phyloP scores from a whole-genome alignment of 805 yeast genomes.

The Metschnikowia sp. region DNA sequence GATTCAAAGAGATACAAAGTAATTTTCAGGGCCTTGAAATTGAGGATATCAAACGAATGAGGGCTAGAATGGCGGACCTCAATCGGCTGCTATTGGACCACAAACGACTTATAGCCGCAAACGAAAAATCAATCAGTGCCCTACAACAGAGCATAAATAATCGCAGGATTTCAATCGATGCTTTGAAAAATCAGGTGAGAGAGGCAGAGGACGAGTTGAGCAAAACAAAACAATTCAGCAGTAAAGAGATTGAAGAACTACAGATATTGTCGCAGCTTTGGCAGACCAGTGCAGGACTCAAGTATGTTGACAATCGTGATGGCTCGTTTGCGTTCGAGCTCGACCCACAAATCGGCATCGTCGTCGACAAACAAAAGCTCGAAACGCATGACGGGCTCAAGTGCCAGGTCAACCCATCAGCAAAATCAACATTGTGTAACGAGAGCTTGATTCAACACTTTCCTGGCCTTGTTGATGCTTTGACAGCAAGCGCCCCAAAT shows the following conservation, averaged over 20 bases:
- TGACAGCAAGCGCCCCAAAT: not conserved
- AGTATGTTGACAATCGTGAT: slow-evolving; percentile 11
- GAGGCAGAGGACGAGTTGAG: slow-evolving; percentile 5
- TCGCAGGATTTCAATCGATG: slow-evolving; percentile 13
- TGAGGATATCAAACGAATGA: slow-evolving; percentile 14
- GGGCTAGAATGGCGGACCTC: slow-evolving; percentile 13
- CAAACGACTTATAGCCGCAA: slow-evolving; percentile 14
- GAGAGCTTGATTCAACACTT: slow-evolving; percentile 7
- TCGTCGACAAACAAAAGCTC: slow-evolving; percentile 9
- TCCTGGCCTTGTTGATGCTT: not conserved
- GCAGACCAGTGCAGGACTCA: slow-evolving; percentile 26
- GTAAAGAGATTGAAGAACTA: slow-evolving; percentile 11
- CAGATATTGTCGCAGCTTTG: slow-evolving; percentile 22
- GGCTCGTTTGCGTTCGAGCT: slow-evolving; percentile 12
- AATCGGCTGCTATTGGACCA: slow-evolving; percentile 15
- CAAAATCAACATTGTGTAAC: slow-evolving; percentile 14
- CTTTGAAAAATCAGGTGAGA: slow-evolving; percentile 22
- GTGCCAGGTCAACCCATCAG: slow-evolving; percentile 1
- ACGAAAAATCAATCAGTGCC: slow-evolving; percentile 5
- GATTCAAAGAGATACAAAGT: slow-evolving; percentile 16
- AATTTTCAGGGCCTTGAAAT: slow-evolving; percentile 15
- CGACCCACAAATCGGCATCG: slow-evolving; percentile 8
- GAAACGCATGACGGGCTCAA: slow-evolving; percentile 7
- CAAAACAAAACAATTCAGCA: slow-evolving; percentile 12
- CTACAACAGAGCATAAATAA: slow-evolving; percentile 12